phyloP scores from a whole-genome alignment of 1,284 basidiomycete genomes.

The Boletus hoseneyae region DNA sequence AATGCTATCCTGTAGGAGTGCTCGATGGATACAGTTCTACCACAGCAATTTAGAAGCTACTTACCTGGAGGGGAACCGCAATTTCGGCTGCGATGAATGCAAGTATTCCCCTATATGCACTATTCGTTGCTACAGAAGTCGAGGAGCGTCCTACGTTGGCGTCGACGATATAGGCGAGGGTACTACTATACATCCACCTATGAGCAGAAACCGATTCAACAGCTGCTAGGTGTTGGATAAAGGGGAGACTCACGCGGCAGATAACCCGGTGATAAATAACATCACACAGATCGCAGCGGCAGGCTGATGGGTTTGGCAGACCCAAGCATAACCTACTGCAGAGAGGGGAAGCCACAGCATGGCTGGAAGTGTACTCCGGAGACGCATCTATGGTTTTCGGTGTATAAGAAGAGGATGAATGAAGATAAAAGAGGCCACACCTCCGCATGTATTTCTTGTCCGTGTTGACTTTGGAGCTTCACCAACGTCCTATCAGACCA shows the following conservation, averaged over 20 bases:
- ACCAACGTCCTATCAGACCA: slow-evolving; percentile 69
- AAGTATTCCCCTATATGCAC: slow-evolving; percentile 61
- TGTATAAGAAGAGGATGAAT: background rate
- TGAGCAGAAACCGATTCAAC: slow-evolving; percentile 3
- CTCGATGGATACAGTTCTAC: background rate
- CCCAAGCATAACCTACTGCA: slow-evolving; percentile 76
- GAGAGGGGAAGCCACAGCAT: slow-evolving; percentile 55
- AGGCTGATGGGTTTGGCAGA: slow-evolving; percentile 60
- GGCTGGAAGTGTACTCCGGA: slow-evolving; percentile 59
- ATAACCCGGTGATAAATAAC: slow-evolving; percentile 65
- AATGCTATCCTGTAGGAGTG: slow-evolving; percentile 39
- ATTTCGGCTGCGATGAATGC: slow-evolving; percentile 74
- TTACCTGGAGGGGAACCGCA: slow-evolving; percentile 64
- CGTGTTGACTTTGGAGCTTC: slow-evolving; percentile 54
- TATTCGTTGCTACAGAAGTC: slow-evolving; percentile 70
- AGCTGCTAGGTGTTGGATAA: background rate
- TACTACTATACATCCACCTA: slow-evolving; percentile 68
- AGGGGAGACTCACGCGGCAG: slow-evolving; percentile 35
- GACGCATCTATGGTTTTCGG: slow-evolving; percentile 55
- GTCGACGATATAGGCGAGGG: slow-evolving; percentile 76
- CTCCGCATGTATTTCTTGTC: slow-evolving; percentile 63
- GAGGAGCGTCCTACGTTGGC: slow-evolving; percentile 73
- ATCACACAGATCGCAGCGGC: slow-evolving; percentile 62
- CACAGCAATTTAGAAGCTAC: background rate
- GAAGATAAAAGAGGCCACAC: slow-evolving; percentile 33